These are phyloP conservation scores for Pyrus pyrifolia DNA, from an alignment of 306 rosid species.

Conservation along the genomic window DNA sequence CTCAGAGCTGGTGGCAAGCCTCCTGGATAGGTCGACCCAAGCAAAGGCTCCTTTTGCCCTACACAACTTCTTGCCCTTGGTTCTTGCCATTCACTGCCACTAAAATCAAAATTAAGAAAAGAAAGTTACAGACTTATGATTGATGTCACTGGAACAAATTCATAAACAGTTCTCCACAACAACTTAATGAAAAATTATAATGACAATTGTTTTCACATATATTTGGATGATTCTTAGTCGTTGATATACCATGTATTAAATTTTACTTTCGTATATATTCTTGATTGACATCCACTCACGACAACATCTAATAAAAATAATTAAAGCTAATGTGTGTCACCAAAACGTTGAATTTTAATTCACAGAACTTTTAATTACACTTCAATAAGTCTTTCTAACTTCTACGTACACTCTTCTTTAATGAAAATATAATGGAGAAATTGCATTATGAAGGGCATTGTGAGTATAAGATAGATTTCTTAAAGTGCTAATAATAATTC, in stretches of 20 bases:
- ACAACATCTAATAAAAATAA: background rate
- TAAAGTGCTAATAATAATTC: background rate
- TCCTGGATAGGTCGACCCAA: slow-evolving; percentile 62
- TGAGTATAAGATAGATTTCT: background rate
- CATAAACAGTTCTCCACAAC: background rate
- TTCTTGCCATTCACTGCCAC: slow-evolving; percentile 75
- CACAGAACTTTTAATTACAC: background rate
- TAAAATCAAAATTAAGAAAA: background rate
- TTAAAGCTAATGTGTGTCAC: background rate
- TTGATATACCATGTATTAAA: too few relatives aligned
- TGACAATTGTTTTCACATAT: too few relatives aligned
- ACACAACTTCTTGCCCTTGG: slow-evolving; percentile 58
- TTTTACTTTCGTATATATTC: too few relatives aligned
- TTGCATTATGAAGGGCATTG: background rate
- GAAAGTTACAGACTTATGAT: background rate
- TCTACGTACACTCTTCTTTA: background rate
- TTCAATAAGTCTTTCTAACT: background rate
- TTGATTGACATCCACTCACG: too few relatives aligned
- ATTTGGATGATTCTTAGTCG: too few relatives aligned
- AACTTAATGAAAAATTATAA: too few relatives aligned
- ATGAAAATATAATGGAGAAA: background rate
- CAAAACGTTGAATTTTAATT: too few relatives aligned
- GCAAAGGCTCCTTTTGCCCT: slow-evolving; percentile 43
- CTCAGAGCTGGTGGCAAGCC: slow-evolving; percentile 59
- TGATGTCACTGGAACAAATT: background rate